Conservation (phyloP, 2,329 filamentous ascomycete species). For the Stachybotrys chlorohalonatus region DNA sequence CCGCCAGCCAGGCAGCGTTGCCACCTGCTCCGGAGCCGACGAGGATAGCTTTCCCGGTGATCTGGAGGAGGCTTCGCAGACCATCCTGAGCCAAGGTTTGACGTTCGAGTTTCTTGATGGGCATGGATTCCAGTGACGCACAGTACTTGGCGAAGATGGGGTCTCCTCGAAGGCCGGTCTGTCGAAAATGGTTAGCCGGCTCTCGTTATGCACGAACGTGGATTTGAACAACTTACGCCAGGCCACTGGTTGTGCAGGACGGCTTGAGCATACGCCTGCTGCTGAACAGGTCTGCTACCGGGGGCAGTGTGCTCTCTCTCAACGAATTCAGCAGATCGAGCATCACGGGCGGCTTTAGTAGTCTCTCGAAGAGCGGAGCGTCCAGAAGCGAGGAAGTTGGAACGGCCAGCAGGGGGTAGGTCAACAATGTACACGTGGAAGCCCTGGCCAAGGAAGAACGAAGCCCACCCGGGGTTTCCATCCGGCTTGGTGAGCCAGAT, state of each 20-base stretch:
- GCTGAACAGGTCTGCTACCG: constrained; percentile 3
- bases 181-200: not conserved
- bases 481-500: constrained; percentile 38
- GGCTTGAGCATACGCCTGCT: constrained; percentile 14
- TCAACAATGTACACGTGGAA: constrained; percentile 35
- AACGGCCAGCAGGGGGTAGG: constrained; percentile 29
- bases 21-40: constrained; percentile 42
- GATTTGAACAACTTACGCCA: constrained; percentile 13
- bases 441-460: constrained; percentile 30
- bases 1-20: constrained; percentile 34
- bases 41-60: constrained; percentile 31
- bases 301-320: constrained; percentile 24
- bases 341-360: constrained; percentile 3
- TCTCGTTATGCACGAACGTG: not conserved
- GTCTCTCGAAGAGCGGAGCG: constrained; percentile 14
- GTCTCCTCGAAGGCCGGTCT: constrained; percentile 32
- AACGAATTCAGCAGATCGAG: constrained; percentile 11
- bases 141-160: constrained; percentile 38
- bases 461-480: constrained; percentile 33
- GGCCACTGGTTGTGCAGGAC: constrained; percentile 28
- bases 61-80: constrained; percentile 31
- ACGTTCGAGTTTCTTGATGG: constrained; percentile 15
- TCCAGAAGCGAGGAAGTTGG: constrained; percentile 11
- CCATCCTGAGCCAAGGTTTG: constrained; percentile 23
- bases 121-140: constrained; percentile 28